Percentiles rank a stretch among this genome's conserved stretches.
These are phyloP conservation scores for Lodderomyces parapsilosis DNA, from an alignment of 1,139 yeast species.

Conservation along the genomic window DNA sequence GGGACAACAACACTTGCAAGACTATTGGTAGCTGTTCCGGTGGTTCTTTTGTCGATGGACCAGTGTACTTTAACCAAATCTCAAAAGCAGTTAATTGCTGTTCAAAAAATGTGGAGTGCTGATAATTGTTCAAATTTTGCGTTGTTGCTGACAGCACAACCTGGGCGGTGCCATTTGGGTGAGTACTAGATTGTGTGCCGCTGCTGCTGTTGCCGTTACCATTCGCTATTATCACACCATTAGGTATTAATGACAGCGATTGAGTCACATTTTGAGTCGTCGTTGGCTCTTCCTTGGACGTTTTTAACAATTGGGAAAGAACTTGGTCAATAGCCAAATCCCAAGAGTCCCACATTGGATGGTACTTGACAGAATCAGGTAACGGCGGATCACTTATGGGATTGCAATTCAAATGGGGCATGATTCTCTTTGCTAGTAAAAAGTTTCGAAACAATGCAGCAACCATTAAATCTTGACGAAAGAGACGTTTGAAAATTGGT, in stretches of 20 bases:
- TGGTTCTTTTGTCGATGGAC: constrained; percentile 78
- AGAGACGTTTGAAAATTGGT: constrained; percentile 82
- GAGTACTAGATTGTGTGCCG: neutral
- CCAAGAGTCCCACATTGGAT: constrained; percentile 99
- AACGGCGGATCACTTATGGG: constrained; percentile 93
- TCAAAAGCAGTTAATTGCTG: constrained; percentile 96
- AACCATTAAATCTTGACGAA: constrained; percentile 94
- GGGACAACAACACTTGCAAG: constrained; percentile 86
- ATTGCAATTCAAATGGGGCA: constrained; percentile 92
- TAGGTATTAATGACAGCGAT: neutral
- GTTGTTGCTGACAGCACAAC: constrained; percentile 24
- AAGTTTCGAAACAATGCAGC: constrained; percentile 95
- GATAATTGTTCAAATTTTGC: constrained; percentile 48
- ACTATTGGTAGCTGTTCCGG: constrained; percentile 97
- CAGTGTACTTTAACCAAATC: constrained; percentile 86
- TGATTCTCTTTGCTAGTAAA: constrained; percentile 83
- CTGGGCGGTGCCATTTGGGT: constrained; percentile 11
- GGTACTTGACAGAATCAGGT: constrained; percentile 77
- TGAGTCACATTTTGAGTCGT: neutral
- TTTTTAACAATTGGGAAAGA: constrained; percentile 61
- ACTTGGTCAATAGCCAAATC: constrained; percentile 96
- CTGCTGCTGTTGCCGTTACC: neutral
- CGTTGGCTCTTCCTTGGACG: constrained; percentile 17
- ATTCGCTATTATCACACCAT: neutral
- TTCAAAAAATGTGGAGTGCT: constrained; percentile 91